Conservation (phyloP, 768 basidiomycete species). For the Leucosporidium scottii region DNA sequence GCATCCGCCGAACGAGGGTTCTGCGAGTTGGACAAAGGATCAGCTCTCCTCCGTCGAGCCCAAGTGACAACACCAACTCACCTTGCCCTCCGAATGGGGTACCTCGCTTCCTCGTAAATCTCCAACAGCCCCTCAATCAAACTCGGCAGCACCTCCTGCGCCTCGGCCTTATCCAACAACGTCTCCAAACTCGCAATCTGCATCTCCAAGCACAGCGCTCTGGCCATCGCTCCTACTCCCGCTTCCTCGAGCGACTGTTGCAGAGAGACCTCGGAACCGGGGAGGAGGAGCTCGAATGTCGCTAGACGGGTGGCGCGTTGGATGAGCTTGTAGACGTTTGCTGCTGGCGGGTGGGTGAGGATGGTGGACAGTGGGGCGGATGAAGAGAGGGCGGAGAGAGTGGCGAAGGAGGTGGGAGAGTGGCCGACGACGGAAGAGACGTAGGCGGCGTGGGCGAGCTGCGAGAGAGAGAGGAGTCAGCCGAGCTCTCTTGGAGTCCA, state of each 20-base stretch:
- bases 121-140: conserved; percentile 51
- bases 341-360: neutral
- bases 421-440: conserved; percentile 12
- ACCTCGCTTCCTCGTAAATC: conserved; percentile 49
- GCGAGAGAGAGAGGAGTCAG: neutral
- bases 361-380: conserved; percentile 2
- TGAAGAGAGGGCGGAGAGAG: neutral
- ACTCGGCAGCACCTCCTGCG: conserved; percentile 22
- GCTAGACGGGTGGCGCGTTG: conserved; percentile 28
- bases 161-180: conserved; percentile 29
- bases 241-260: neutral
- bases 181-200: conserved; percentile 31
- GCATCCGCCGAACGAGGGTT: conserved; percentile 53
- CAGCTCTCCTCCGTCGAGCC: neutral
- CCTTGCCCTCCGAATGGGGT: conserved; percentile 53
- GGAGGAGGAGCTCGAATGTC: conserved; percentile 33
- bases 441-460: conserved; percentile 34
- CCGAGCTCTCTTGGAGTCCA: conserved; percentile 3
- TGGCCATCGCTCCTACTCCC: neutral
- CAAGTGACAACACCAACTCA: neutral
- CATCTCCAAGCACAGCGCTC: conserved; percentile 35
- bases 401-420: neutral
- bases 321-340: conserved; percentile 8
- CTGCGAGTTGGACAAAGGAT: conserved; percentile 37
- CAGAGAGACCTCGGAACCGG: conserved; percentile 12